Evolutionary conservation across 2,329 filamentous ascomycete genomes (phyloP).

Genomic region (Lecanosticta acicola): DNA sequence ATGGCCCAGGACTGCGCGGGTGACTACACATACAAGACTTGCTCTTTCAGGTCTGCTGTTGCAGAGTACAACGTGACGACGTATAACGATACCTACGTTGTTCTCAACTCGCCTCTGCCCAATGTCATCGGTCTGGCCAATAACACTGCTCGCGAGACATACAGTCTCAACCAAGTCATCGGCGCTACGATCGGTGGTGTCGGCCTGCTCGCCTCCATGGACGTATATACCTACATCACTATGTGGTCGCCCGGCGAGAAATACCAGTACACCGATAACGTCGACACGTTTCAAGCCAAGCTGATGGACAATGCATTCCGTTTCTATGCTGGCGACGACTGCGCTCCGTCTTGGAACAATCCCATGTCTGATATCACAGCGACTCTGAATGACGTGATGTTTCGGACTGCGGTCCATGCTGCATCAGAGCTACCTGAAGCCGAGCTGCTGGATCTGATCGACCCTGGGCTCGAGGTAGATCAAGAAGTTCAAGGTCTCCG

Average conservation of each 20-base stretch:
- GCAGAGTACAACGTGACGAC: slow-evolving; percentile 2
- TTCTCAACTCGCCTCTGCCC: not conserved
- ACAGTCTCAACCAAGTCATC: not conserved
- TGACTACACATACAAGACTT: slow-evolving; percentile 3
- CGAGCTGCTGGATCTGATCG: not conserved
- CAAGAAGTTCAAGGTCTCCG: slow-evolving; percentile 2
- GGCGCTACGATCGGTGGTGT: slow-evolving; percentile 4
- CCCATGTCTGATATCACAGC: not conserved
- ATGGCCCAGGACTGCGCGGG: not conserved
- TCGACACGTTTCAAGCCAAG: slow-evolving; percentile 2
- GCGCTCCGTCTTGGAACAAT: slow-evolving; percentile 5
- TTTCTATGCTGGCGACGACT: slow-evolving; percentile 1
- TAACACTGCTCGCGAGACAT: not conserved
- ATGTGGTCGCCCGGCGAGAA: slow-evolving; percentile 1
- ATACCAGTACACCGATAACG: slow-evolving; percentile 4
- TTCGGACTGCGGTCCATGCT: slow-evolving; percentile 6
- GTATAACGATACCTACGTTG: not conserved
- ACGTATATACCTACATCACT: slow-evolving; percentile 3
- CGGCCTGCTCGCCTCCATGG: slow-evolving; percentile 4
- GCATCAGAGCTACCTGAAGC: not conserved
- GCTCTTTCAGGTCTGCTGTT: slow-evolving; percentile 4
- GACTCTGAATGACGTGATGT: slow-evolving; percentile 7
- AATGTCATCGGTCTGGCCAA: not conserved
- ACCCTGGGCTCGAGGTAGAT: not conserved
- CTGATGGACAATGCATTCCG: slow-evolving; percentile 2